phyloP scores from a whole-genome alignment of 345 rosid species.

The Durio zibethinus region DNA sequence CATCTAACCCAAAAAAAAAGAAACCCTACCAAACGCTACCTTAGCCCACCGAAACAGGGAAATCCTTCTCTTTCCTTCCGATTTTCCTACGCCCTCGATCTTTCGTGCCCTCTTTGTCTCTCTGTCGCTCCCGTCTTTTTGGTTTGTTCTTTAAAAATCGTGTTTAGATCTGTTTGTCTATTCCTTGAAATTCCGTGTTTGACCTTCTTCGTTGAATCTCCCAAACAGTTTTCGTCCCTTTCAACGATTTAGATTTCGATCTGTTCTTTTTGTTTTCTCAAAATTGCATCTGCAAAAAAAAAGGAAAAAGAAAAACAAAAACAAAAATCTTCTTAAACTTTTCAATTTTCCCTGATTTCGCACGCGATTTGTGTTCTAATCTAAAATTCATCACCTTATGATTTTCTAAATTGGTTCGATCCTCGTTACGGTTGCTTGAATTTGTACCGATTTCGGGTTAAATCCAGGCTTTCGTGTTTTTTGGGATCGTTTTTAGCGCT shows the following conservation, averaged over 20 bases:
- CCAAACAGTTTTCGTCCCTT: too few relatives aligned
- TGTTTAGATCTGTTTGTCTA: conserved; percentile 10
- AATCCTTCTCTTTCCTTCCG: background rate
- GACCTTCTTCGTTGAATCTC: background rate
- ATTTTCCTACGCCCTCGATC: background rate
- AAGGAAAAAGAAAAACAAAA: background rate
- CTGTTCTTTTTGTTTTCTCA: background rate
- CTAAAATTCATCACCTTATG: background rate
- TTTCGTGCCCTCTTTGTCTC: background rate
- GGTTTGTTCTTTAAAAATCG: background rate
- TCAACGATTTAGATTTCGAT: conserved; percentile 8
- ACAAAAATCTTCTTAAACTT: background rate
- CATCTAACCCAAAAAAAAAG: background rate
- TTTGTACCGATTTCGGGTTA: background rate
- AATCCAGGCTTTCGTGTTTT: conserved; percentile 5
- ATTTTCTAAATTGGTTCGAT: background rate
- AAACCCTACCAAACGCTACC: conserved; percentile 6
- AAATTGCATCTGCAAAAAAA: background rate
- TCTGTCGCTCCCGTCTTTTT: background rate
- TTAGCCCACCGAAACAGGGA: background rate
- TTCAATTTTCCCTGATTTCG: background rate
- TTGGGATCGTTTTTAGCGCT: background rate
- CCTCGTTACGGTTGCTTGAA: background rate
- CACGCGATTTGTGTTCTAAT: background rate
- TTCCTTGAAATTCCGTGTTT: conserved; percentile 1